Conservation (phyloP, 768 basidiomycete species). For the Collybiopsis luxurians region DNA sequence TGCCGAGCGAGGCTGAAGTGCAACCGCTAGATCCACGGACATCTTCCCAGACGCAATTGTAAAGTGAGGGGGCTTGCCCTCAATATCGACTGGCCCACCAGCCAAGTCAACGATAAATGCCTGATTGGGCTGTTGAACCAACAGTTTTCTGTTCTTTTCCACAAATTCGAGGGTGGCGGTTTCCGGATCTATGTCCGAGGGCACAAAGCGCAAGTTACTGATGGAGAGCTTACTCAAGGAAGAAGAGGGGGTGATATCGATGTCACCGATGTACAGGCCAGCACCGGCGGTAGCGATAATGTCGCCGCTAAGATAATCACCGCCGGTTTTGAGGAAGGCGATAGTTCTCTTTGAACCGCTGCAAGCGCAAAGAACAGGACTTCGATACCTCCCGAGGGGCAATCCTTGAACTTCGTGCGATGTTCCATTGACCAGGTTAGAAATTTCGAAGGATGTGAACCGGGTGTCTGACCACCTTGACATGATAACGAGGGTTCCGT, state of each 20-base stretch:
- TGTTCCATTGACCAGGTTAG: slow-evolving; percentile 42
- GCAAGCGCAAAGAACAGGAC: slow-evolving; percentile 52
- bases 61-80: slow-evolving; percentile 41
- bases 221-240: slow-evolving; percentile 33
- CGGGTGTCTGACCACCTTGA: slow-evolving; percentile 64
- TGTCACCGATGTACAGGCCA: slow-evolving; percentile 64
- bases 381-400: slow-evolving; percentile 64
- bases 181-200: slow-evolving; percentile 46
- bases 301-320: slow-evolving; percentile 58
- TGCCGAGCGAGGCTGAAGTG: slow-evolving; percentile 19
- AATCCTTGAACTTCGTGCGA: slow-evolving; percentile 53
- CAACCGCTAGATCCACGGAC: slow-evolving; percentile 54
- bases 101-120: slow-evolving; percentile 52
- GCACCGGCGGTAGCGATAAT: slow-evolving; percentile 60
- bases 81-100: slow-evolving; percentile 40
- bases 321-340: slow-evolving; percentile 63
- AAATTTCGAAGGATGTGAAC: slow-evolving; percentile 66
- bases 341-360: slow-evolving; percentile 40
- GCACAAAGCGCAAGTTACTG: slow-evolving; percentile 46
- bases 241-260: slow-evolving; percentile 43
- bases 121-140: slow-evolving; percentile 55
- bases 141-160: slow-evolving; percentile 46
- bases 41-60: slow-evolving; percentile 53
- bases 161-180: slow-evolving; percentile 55
- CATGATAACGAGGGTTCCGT: slow-evolving; percentile 51